phyloP scores from a whole-genome alignment of 805 yeast species.

The Cyberlindnera nakhonratchasimensis region DNA sequence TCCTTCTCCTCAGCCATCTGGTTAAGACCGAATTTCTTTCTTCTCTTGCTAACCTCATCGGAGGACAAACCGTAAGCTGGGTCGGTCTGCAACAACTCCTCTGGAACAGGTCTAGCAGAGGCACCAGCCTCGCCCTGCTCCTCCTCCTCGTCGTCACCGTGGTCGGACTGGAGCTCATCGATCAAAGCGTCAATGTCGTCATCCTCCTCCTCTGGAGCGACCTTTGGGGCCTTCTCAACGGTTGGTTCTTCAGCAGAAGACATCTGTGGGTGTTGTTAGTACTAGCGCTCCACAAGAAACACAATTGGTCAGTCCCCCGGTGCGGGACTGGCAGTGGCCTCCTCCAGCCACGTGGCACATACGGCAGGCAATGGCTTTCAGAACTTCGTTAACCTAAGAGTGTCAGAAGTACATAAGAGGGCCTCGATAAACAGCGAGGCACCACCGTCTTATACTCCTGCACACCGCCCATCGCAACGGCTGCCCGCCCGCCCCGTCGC shows the following conservation, averaged over 20 bases:
- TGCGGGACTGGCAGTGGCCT: no score
- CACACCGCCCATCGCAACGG: constrained; percentile 1
- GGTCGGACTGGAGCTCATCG: constrained; percentile 70
- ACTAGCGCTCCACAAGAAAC: no score
- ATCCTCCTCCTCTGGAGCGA: constrained; percentile 52
- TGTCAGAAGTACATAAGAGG: background rate
- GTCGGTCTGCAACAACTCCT: constrained; percentile 79
- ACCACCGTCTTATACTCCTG: background rate
- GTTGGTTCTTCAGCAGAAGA: constrained; percentile 43
- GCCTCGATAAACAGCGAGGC: background rate
- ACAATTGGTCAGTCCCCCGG: no score
- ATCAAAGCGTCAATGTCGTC: constrained; percentile 72
- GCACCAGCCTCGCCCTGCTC: constrained; percentile 45
- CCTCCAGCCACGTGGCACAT: no score
- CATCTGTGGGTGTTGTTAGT: constrained; percentile 22
- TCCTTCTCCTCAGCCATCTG: constrained; percentile 90
- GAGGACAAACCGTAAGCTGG: constrained; percentile 70
- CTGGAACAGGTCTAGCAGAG: constrained; percentile 77
- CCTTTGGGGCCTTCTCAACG: constrained; percentile 49
- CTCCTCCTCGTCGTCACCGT: constrained; percentile 52
- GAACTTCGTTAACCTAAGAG: background rate
- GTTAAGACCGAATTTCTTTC: constrained; percentile 87
- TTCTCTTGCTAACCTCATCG: constrained; percentile 76
- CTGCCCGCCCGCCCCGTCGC: no score
- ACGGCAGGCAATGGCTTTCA: background rate